Evolutionary conservation across 331 rosid genomes (phyloP).

Genomic region (Quercus tomentella): DNA sequence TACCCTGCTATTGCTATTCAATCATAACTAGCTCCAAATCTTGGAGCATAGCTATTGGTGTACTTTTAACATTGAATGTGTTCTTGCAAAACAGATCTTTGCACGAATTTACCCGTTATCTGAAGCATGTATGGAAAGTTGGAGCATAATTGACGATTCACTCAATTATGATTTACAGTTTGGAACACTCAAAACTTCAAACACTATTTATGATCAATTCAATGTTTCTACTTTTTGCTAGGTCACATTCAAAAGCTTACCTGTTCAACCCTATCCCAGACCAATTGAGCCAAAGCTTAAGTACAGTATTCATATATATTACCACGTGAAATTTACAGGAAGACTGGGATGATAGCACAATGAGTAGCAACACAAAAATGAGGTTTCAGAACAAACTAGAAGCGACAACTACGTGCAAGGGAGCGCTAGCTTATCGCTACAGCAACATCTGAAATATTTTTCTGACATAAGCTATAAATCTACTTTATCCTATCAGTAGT

Average conservation of each 20-base stretch:
- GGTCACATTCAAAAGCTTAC: neutral
- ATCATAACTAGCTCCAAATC: too few relatives aligned
- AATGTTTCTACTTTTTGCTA: neutral
- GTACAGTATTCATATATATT: neutral
- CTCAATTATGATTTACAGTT: neutral
- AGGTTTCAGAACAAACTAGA: constrained; percentile 81
- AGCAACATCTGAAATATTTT: neutral
- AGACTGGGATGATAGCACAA: constrained; percentile 93
- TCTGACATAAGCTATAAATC: neutral
- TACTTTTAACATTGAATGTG: neutral
- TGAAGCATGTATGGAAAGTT: neutral
- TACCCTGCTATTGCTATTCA: too few relatives aligned
- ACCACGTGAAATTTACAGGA: constrained; percentile 47
- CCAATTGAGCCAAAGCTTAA: neutral
- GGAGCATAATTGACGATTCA: neutral
- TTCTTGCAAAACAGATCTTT: neutral
- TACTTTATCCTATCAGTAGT: constrained; percentile 2
- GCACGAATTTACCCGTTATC: neutral
- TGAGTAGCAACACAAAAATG: constrained; percentile 78
- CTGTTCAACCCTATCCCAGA: neutral
- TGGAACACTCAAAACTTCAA: neutral
- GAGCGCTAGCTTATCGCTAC: constrained; percentile 70
- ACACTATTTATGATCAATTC: neutral
- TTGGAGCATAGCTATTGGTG: too few relatives aligned
- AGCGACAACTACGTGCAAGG: constrained; percentile 78